Evolutionary conservation across 2,329 filamentous ascomycete genomes (phyloP), one percentile per base, ranked within the genome.

Genomic region (Colletotrichum zoysiae): DNA sequence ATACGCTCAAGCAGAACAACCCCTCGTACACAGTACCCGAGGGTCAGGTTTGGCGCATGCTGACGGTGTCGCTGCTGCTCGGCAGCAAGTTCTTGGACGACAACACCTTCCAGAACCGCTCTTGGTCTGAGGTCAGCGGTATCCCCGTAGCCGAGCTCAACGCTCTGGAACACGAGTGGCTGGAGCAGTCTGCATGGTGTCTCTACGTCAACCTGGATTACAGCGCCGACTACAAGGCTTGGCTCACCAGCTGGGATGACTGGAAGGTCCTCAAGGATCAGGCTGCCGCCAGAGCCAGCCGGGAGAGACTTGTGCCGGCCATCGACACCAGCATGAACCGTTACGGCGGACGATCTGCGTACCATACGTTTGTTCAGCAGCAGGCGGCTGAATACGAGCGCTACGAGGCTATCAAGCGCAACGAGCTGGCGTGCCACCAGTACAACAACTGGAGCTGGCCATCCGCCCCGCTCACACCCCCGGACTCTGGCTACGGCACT

Each of bases 81-180:
- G 95, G 94, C 72, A 97, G 94, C 89, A 98, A 98, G 84, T 98
- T 97, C 78, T 86, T 97, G 75, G 95, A 98, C 78, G 95, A 97
- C 86, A 97, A 97, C 83, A 98, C 95, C 7, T 98, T 98, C 83
- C 95, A 97, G 86, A 98, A 97, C 84, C 92, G 94, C 67, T 97
- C 95, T 1, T 98, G 95, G 95, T 94, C 95, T 6, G 95, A 98
- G 79, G 95, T 98, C 64, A 97, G 94, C 82, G 94, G 93, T 73
- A 97, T 98, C 75, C 87, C 91, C 42, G 94, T 97, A 26, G 83
- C 88, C 3, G 94, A 97, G 78, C 87, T 98, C 76, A 97, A 97
- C 83, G 86, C 88, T 72, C 88, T 97, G 80, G 95, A 98, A 85
- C 90, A 92, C 77, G 92, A 97, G 77, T 98, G 95, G 95, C 87